These are phyloP conservation scores for Tilletia caries DNA, from an alignment of 1,284 basidiomycete species.

Conservation along the genomic window DNA sequence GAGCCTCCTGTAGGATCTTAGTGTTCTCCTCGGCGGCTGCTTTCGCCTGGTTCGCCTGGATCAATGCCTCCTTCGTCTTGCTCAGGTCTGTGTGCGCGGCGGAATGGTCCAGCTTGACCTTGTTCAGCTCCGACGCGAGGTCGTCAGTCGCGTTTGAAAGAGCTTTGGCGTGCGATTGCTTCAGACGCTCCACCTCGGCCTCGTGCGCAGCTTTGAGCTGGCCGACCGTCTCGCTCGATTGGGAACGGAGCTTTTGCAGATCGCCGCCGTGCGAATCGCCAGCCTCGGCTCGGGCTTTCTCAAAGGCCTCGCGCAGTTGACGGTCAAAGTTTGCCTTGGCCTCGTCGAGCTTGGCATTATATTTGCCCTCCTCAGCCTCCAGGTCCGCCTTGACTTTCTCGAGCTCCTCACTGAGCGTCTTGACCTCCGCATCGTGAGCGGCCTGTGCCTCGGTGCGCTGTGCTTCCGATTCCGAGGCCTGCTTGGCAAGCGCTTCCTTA, in stretches of 20 bases:
- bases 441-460: background rate
- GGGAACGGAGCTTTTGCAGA: constrained; percentile 27
- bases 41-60: constrained; percentile 13
- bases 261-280: constrained; percentile 32
- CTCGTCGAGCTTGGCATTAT: constrained; percentile 29
- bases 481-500: background rate
- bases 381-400: constrained; percentile 28
- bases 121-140: constrained; percentile 24
- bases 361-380: constrained; percentile 26
- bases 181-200: constrained; percentile 26
- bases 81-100: constrained; percentile 32
- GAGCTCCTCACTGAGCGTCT: constrained; percentile 26
- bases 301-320: constrained; percentile 32
- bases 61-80: constrained; percentile 27
- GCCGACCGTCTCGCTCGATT: constrained; percentile 28
- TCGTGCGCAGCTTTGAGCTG: constrained; percentile 32
- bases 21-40: constrained; percentile 21
- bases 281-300: constrained; percentile 35
- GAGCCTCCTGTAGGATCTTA: constrained; percentile 22
- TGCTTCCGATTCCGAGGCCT: background rate
- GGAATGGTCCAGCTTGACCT: constrained; percentile 27
- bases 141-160: constrained; percentile 24
- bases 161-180: constrained; percentile 22
- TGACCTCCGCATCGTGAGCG: constrained; percentile 13
- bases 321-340: constrained; percentile 32